These are phyloP conservation scores for Bertia moriformis DNA, from an alignment of 2,329 filamentous ascomycete genomes.

Conservation along the genomic window DNA sequence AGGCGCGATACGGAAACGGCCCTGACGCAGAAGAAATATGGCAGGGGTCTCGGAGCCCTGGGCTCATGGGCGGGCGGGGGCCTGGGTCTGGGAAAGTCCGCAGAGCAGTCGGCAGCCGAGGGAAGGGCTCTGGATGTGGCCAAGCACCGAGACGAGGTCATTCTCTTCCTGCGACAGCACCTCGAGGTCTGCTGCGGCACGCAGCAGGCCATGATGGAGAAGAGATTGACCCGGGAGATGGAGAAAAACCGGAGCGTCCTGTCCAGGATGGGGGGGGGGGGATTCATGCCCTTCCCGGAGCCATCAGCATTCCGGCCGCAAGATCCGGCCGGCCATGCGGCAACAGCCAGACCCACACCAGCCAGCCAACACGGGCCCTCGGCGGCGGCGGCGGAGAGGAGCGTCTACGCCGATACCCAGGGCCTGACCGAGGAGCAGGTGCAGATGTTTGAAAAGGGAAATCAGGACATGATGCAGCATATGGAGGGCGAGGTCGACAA, in stretches of 20 bases:
- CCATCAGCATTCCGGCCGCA: too few species aligned
- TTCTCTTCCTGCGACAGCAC: constrained; percentile 66
- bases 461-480: constrained; percentile 81
- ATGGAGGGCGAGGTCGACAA: constrained; percentile 90
- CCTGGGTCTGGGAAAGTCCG: constrained; percentile 35
- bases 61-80: constrained; percentile 56
- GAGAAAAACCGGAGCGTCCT: constrained; percentile 81
- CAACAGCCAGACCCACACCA: too few species aligned
- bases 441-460: constrained; percentile 86
- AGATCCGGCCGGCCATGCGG: constrained; percentile 8
- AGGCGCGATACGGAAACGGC: constrained; percentile 62
- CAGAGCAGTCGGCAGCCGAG: constrained; percentile 61
- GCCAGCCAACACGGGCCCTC: constrained; percentile 6
- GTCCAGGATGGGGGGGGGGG: constrained; percentile 42
- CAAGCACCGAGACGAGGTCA: constrained; percentile 64
- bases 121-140: constrained; percentile 50
- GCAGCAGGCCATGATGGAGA: constrained; percentile 88
- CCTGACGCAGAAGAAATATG: constrained; percentile 58
- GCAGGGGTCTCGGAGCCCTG: constrained; percentile 46
- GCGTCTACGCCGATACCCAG: constrained; percentile 17
- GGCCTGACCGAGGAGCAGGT: constrained; percentile 70
- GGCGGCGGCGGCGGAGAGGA: constrained; percentile 7
- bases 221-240: constrained; percentile 66
- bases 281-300: constrained; percentile 3
- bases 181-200: constrained; percentile 64